These are phyloP conservation scores for Eucalyptus polyanthemos DNA, from an alignment of 345 rosid genomes.

Conservation along the genomic window DNA sequence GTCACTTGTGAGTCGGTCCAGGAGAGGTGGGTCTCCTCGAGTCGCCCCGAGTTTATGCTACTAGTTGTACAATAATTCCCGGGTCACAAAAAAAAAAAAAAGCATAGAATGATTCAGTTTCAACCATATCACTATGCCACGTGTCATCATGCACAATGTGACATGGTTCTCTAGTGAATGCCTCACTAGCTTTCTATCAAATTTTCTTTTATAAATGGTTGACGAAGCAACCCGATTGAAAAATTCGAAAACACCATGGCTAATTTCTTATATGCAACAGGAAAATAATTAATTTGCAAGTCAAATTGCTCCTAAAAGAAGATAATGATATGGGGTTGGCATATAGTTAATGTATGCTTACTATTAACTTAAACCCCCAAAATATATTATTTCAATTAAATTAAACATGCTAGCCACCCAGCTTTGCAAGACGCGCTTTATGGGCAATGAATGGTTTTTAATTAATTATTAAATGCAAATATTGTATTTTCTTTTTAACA, in stretches of 20 bases:
- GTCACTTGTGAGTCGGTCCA: too few relatives aligned
- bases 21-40: too few relatives aligned
- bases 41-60: too few relatives aligned
- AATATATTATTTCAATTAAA: background rate
- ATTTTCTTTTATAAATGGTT: background rate
- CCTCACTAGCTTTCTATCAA: background rate
- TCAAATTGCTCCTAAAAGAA: background rate
- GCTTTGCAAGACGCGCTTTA: background rate
- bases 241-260: background rate
- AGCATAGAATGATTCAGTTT: background rate
- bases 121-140: background rate
- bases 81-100: background rate
- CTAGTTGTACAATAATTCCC: fast-evolving
- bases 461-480: background rate
- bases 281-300: background rate
- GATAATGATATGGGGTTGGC: background rate
- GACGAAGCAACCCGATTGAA: background rate
- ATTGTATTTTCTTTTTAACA: background rate
- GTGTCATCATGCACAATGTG: background rate
- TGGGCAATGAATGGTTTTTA: background rate
- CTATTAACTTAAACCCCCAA: background rate
- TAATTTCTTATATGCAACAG: background rate
- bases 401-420: background rate
- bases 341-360: background rate
- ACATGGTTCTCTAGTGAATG: background rate